Percentiles rank a stretch among this genome's conserved stretches.
phyloP scores from a whole-genome alignment of 1,139 yeast genomes.

The Candida smagusa region DNA sequence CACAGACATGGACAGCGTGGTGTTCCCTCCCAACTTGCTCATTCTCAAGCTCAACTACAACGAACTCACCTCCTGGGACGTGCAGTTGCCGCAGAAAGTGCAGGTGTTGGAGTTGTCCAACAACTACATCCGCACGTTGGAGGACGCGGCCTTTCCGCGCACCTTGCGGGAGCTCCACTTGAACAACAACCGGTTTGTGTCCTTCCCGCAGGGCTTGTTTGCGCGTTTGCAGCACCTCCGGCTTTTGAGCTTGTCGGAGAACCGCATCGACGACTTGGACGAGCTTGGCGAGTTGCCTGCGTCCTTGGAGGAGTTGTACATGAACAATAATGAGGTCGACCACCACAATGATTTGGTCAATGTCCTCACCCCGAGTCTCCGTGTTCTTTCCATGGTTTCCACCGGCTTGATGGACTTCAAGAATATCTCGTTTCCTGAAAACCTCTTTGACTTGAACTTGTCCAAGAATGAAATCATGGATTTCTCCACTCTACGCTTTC shows the following conservation, averaged over 20 bases:
- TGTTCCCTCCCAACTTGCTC: slow-evolving; percentile 14
- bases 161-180: slow-evolving; percentile 15
- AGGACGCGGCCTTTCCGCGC: slow-evolving; percentile 13
- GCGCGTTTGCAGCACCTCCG: slow-evolving; percentile 9
- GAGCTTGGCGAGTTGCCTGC: slow-evolving; percentile 22
- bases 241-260: slow-evolving; percentile 17
- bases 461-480: slow-evolving; percentile 19
- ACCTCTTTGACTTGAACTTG: slow-evolving; percentile 15
- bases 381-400: slow-evolving; percentile 17
- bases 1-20: slow-evolving; percentile 8
- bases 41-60: slow-evolving; percentile 18
- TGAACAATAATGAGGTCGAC: slow-evolving; percentile 24
- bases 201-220: slow-evolving; percentile 16
- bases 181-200: slow-evolving; percentile 15
- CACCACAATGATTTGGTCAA: slow-evolving; percentile 17
- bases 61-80: slow-evolving; percentile 8
- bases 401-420: slow-evolving; percentile 21
- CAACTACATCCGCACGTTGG: slow-evolving; percentile 13
- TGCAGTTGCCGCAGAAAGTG: slow-evolving; percentile 14
- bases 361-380: slow-evolving; percentile 17
- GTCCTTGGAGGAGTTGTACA: slow-evolving; percentile 14
- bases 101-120: slow-evolving; percentile 16
- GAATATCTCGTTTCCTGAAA: slow-evolving; percentile 16
- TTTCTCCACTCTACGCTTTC: slow-evolving; percentile 14
- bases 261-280: slow-evolving; percentile 23